phyloP scores from a whole-genome alignment of 164 flowering plant genomes.

The Taxillus chinensis region DNA sequence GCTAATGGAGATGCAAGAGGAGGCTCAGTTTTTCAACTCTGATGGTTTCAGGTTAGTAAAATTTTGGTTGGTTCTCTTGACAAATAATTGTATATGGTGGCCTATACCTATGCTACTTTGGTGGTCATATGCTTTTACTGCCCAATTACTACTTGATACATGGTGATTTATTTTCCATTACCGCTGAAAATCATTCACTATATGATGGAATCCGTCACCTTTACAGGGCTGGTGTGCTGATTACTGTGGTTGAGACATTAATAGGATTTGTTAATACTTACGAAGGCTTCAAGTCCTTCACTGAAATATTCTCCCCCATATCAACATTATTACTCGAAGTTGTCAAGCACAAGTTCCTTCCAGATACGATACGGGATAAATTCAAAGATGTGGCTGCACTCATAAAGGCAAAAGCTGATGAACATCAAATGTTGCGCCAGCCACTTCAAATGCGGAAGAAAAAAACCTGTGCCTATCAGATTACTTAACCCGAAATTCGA shows the following conservation, averaged over 20 bases:
- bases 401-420: conserved; percentile 40
- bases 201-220: neutral
- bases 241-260: conserved; percentile 46
- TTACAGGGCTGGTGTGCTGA: conserved; percentile 74
- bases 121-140: too few relatives aligned
- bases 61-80: neutral
- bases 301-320: conserved; percentile 74
- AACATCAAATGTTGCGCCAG: conserved; percentile 43
- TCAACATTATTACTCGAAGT: conserved; percentile 39
- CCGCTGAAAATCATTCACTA: neutral
- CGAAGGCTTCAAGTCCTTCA: conserved; percentile 57
- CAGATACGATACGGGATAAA: conserved; percentile 32
- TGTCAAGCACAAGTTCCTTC: conserved; percentile 37
- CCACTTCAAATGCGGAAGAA: conserved; percentile 83
- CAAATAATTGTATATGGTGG: neutral
- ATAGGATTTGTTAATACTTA: conserved; percentile 47
- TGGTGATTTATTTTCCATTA: neutral
- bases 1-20: conserved; percentile 58
- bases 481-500: conserved; percentile 71
- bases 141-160: too few relatives aligned
- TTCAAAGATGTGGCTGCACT: conserved; percentile 35
- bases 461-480: conserved; percentile 66
- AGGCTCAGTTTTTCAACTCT: conserved; percentile 63
- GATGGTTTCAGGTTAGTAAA: conserved; percentile 60
- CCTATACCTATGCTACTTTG: neutral